phyloP scores from a whole-genome alignment of 768 basidiomycete species.

The Suillus subalutaceus region DNA sequence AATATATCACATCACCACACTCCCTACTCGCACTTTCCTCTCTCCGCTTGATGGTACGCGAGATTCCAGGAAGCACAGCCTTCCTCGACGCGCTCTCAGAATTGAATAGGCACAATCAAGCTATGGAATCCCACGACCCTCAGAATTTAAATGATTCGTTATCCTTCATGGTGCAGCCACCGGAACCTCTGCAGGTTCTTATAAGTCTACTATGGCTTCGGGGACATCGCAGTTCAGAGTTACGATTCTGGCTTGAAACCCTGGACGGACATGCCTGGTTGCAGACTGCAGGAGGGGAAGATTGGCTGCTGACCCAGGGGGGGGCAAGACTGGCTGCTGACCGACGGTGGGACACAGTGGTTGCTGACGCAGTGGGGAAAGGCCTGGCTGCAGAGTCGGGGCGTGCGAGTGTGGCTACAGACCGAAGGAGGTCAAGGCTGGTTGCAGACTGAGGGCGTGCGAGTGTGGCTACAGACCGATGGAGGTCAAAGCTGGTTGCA shows the following conservation, averaged over 20 bases:
- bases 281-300: not conserved
- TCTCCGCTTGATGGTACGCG: not conserved
- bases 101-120: not conserved
- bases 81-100: not conserved
- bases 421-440: too few species aligned
- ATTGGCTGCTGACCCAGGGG: not conserved
- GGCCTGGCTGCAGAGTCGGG: not conserved
- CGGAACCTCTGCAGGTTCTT: not conserved
- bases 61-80: not conserved
- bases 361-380: not conserved
- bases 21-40: not conserved
- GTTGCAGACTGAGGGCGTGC: too few species aligned
- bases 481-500: too few species aligned
- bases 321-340: not conserved
- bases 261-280: not conserved
- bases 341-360: not conserved
- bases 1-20: not conserved
- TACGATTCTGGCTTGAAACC: not conserved
- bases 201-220: not conserved
- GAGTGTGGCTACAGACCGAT: too few species aligned
- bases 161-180: not conserved
- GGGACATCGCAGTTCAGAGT: not conserved
- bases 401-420: too few species aligned
- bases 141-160: not conserved
- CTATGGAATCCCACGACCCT: not conserved